These are phyloP conservation scores for Apiospora malaysiana DNA, from an alignment of 2,329 filamentous ascomycete species.

Conservation along the genomic window DNA sequence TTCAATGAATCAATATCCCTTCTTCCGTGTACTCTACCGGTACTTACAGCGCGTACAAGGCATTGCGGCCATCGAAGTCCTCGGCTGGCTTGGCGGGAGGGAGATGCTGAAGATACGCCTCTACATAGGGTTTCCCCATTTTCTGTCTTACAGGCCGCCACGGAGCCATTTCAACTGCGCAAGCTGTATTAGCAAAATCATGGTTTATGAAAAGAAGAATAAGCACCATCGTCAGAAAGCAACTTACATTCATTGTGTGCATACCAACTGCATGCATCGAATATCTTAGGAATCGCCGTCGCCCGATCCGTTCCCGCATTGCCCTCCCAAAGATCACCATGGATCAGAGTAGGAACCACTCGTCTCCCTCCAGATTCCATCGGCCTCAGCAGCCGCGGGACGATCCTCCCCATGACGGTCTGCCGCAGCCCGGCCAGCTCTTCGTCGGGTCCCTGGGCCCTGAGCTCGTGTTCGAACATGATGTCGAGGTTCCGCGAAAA, in stretches of 20 bases:
- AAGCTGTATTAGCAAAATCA: background rate
- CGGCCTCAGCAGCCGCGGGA: conserved; percentile 51
- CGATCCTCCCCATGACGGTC: conserved; percentile 47
- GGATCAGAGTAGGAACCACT: conserved; percentile 50
- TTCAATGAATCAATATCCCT: background rate
- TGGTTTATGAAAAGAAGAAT: too few species aligned
- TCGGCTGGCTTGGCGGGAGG: background rate
- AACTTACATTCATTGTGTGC: conserved; percentile 49
- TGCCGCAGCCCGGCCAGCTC: conserved; percentile 39
- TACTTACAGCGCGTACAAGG: conserved; percentile 13
- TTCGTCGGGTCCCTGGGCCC: conserved; percentile 34
- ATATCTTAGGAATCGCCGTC: conserved; percentile 42
- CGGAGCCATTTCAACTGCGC: background rate
- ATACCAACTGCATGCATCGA: conserved; percentile 48
- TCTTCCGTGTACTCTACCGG: background rate
- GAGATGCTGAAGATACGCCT: background rate
- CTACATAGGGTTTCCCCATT: background rate
- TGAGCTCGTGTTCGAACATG: conserved; percentile 38
- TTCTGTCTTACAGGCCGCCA: background rate
- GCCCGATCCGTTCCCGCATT: conserved; percentile 43
- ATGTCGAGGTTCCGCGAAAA: conserved; percentile 41
- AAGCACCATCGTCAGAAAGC: background rate
- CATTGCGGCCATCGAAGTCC: conserved; percentile 18
- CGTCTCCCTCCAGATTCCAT: conserved; percentile 47
- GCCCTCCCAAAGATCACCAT: conserved; percentile 50